Conservation (phyloP, 805 yeast species). For the Candida maltosa region DNA sequence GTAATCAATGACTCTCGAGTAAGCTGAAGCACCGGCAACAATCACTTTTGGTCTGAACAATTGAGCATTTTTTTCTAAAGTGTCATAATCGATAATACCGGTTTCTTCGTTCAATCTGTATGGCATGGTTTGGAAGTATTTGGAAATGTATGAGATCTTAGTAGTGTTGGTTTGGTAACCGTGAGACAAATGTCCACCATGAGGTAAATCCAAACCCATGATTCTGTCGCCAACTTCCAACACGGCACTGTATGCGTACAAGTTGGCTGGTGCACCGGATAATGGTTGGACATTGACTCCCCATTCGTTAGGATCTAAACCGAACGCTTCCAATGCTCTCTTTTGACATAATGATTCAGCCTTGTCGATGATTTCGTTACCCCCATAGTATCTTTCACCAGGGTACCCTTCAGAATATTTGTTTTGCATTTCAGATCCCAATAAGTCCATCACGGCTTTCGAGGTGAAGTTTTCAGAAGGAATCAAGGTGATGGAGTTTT, state of each 20-base stretch:
- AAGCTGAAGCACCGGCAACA: constrained; percentile 97
- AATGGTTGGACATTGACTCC: constrained; percentile 96
- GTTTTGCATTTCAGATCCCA: constrained; percentile 96
- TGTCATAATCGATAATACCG: constrained; percentile 90
- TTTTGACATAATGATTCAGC: constrained; percentile 87
- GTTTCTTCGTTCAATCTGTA: constrained; percentile 84
- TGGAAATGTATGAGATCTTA: constrained; percentile 88
- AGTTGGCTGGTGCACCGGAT: constrained; percentile 95
- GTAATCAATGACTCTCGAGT: constrained; percentile 87
- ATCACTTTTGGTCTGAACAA: constrained; percentile 92
- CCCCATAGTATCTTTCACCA: constrained; percentile 97
- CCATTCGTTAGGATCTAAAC: constrained; percentile 77
- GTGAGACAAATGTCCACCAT: constrained; percentile 96
- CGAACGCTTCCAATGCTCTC: constrained; percentile 85
- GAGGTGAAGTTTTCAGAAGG: constrained; percentile 97
- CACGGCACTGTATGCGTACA: constrained; percentile 86
- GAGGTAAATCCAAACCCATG: constrained; percentile 97
- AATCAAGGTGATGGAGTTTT: constrained; percentile 85
- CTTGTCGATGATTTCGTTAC: constrained; percentile 90
- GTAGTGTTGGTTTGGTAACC: constrained; percentile 91
- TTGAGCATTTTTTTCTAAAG: constrained; percentile 73
- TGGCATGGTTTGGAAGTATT: constrained; percentile 97
- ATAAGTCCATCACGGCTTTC: constrained; percentile 86
- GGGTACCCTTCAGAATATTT: constrained; percentile 99
- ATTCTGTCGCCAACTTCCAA: constrained; percentile 87